Percentiles rank a stretch among this genome's conserved stretches.
These are phyloP conservation scores for Senna tora DNA, from an alignment of 306 rosid genomes.

Conservation along the genomic window DNA sequence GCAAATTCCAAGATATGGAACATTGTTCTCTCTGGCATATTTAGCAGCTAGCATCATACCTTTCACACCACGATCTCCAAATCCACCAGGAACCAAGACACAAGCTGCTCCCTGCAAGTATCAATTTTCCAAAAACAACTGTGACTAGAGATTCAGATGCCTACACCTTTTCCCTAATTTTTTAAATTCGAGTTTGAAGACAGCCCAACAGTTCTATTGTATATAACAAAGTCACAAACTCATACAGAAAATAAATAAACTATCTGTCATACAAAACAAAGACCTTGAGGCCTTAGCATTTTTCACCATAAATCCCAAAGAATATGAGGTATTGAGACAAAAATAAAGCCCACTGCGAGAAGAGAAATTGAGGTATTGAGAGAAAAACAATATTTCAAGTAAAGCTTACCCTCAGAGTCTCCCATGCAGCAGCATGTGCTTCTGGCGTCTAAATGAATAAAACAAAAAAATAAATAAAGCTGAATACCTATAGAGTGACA, in stretches of 20 bases:
- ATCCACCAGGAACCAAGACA: slow-evolving; percentile 98
- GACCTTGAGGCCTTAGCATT: background rate
- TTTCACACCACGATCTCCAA: slow-evolving; percentile 96
- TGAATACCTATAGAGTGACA: slow-evolving; percentile 15
- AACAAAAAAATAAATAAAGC: slow-evolving; percentile 37
- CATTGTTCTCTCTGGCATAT: slow-evolving; percentile 93
- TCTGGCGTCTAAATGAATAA: slow-evolving; percentile 73
- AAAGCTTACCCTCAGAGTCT: slow-evolving; percentile 72
- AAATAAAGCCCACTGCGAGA: background rate
- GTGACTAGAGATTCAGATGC: slow-evolving; percentile 32
- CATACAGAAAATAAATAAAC: background rate
- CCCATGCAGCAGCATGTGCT: slow-evolving; percentile 90
- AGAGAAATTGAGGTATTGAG: background rate
- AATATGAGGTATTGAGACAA: background rate
- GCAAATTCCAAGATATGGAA: slow-evolving; percentile 98
- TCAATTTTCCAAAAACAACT: slow-evolving; percentile 27
- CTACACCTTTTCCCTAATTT: slow-evolving; percentile 32
- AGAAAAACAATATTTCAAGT: background rate
- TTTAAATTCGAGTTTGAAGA: slow-evolving; percentile 29
- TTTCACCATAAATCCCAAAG: slow-evolving; percentile 22
- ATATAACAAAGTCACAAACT: slow-evolving; percentile 19
- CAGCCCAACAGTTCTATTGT: slow-evolving; percentile 20
- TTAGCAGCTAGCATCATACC: slow-evolving; percentile 98
- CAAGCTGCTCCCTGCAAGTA: slow-evolving; percentile 82
- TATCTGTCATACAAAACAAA: slow-evolving; percentile 18